Conservation (phyloP, 2,329 filamentous ascomycete genomes). For the Ascosphaera acerosa region DNA sequence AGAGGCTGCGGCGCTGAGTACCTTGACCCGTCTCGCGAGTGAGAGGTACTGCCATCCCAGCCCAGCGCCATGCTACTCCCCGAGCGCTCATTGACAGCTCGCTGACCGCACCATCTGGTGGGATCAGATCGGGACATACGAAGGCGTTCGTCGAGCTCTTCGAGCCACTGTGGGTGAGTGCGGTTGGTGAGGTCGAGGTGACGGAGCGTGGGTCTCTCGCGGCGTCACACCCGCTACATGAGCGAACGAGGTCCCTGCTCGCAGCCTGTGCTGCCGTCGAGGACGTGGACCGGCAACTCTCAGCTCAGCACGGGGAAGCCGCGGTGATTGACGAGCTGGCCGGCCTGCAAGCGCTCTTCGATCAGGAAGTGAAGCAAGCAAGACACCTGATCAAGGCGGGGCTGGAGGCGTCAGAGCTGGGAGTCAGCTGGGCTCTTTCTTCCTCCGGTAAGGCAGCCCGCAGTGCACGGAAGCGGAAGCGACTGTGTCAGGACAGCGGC, state of each 20-base stretch:
- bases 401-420: constrained; percentile 4
- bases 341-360: constrained; percentile 4
- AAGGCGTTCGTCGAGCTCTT: neutral
- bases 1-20: no score
- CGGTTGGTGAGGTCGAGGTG: neutral
- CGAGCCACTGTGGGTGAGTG: constrained; percentile 2
- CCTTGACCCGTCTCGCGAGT: no score
- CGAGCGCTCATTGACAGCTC: neutral
- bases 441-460: constrained; percentile 2
- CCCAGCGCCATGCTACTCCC: neutral
- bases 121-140: constrained; percentile 1
- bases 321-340: neutral
- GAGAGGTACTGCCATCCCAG: neutral
- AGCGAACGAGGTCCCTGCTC: neutral
- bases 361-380: constrained; percentile 4
- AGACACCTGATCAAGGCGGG: constrained; percentile 6
- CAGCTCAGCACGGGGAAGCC: neutral
- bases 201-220: neutral
- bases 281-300: neutral
- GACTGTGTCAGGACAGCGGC: constrained; percentile 1
- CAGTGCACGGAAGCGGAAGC: constrained; percentile 1
- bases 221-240: neutral
- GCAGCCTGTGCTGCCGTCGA: neutral
- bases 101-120: neutral
- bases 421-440: constrained; percentile 5